A percentile compares a stretch with the other conserved stretches of the same genome.
Conservation (phyloP, 495 filamentous ascomycete species). For the Aspergillus incahuasiensis region DNA sequence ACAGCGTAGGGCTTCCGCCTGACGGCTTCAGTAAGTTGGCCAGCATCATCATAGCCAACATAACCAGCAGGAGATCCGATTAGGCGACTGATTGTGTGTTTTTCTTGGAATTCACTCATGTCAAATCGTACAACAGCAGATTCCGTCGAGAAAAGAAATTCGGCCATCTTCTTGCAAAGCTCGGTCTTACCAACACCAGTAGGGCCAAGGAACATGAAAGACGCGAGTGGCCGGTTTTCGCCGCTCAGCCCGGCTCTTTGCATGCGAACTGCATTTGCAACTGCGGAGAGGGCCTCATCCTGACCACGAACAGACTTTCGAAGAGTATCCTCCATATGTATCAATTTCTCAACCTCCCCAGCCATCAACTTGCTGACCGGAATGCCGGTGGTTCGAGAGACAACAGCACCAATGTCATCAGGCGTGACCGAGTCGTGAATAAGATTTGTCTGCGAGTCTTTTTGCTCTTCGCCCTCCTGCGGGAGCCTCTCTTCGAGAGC, state of each 20-base stretch:
- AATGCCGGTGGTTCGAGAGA: conserved; percentile 87
- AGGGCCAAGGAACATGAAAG: conserved; percentile 96
- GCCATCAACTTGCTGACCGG: conserved; percentile 86
- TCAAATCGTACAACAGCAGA: conserved; percentile 88
- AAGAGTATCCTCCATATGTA: conserved; percentile 91
- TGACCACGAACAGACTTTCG: conserved; percentile 84
- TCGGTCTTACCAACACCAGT: conserved; percentile 98
- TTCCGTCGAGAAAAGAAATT: conserved; percentile 89
- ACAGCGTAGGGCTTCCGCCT: conserved; percentile 94
- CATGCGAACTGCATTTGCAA: conserved; percentile 89
- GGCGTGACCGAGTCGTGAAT: conserved; percentile 90
- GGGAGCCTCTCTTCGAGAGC: conserved; percentile 72
- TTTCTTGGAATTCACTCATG: conserved; percentile 98
- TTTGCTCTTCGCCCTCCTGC: conserved; percentile 57
- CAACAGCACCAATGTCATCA: conserved; percentile 90
- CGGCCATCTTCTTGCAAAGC: conserved; percentile 91
- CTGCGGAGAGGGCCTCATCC: conserved; percentile 86
- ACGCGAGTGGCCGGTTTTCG: conserved; percentile 85
- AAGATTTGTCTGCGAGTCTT: conserved; percentile 48
- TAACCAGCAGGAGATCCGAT: conserved; percentile 93
- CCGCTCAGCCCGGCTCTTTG: conserved; percentile 88
- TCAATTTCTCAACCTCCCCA: conserved; percentile 85
- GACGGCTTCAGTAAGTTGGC: conserved; percentile 93
- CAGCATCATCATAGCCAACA: conserved; percentile 94
- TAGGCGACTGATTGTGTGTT: conserved; percentile 88